phyloP scores from a whole-genome alignment of 371 early-diverging fungal species.

The Mortierella sp. region DNA sequence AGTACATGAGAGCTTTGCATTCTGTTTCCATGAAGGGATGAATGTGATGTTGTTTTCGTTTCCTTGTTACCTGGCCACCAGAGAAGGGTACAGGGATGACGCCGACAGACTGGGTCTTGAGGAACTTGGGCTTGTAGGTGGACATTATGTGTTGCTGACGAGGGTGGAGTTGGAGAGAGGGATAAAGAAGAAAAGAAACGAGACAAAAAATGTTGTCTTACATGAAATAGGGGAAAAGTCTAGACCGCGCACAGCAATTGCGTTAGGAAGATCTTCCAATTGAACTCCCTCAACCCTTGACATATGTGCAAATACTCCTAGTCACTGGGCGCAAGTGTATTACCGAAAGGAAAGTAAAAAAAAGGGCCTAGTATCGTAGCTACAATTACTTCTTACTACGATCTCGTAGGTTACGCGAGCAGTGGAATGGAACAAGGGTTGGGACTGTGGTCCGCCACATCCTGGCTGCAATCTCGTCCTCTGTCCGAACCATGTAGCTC shows the following conservation, averaged over 20 bases:
- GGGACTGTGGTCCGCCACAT: conserved; percentile 56
- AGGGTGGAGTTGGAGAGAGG: not conserved
- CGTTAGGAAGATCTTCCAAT: not conserved
- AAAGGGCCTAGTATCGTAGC: too few species aligned
- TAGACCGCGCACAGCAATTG: not conserved
- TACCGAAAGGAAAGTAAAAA: too few species aligned
- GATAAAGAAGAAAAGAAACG: not conserved
- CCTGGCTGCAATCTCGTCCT: conserved; percentile 47
- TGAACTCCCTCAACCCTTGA: too few species aligned
- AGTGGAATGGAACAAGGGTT: conserved; percentile 48
- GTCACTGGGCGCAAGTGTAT: too few species aligned
- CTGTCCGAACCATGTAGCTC: conserved; percentile 49
- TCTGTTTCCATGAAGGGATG: not conserved
- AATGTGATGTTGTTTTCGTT: not conserved
- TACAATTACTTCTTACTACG: conserved; percentile 6
- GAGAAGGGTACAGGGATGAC: conserved; percentile 84
- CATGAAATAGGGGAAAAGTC: not conserved
- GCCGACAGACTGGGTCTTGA: conserved; percentile 68
- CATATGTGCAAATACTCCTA: too few species aligned
- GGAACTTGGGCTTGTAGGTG: conserved; percentile 41
- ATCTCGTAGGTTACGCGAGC: conserved; percentile 41
- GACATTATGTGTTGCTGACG: not conserved
- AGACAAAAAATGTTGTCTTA: not conserved
- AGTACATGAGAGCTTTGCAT: not conserved
- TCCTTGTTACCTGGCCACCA: conserved; percentile 70